Conservation (phyloP, 441 rosid species). For the Aquilaria agallochum region DNA sequence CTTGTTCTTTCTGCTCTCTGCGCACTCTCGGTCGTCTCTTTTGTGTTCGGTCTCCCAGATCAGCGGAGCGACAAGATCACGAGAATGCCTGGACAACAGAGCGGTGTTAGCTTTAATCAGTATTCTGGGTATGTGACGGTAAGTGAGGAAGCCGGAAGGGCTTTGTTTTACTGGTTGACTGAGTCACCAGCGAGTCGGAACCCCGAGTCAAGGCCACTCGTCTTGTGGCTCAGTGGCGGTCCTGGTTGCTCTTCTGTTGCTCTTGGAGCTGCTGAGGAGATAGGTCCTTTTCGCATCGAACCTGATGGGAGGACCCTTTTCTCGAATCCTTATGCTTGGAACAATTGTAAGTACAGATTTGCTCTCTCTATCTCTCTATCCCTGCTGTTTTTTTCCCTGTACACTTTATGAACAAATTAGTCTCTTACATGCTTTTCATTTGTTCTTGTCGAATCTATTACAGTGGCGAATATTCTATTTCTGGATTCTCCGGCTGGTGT, state of each 20-base stretch:
- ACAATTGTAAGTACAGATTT: constrained; percentile 39
- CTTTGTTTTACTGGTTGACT: constrained; percentile 88
- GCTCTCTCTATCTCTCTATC: too few species aligned
- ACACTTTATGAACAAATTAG: constrained; percentile 4
- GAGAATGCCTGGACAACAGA: constrained; percentile 78
- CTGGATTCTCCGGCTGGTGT: constrained; percentile 99
- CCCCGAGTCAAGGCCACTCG: constrained; percentile 75
- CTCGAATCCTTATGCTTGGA: constrained; percentile 86
- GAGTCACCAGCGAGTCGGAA: constrained; percentile 66
- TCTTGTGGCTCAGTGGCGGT: constrained; percentile 94
- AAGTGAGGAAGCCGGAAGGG: constrained; percentile 78
- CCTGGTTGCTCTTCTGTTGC: constrained; percentile 98
- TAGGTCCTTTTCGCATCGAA: constrained; percentile 79
- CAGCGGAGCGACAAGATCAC: constrained; percentile 59
- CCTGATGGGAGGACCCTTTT: constrained; percentile 78
- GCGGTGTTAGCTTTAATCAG: constrained; percentile 60
- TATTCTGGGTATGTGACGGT: constrained; percentile 88
- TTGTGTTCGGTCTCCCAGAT: constrained; percentile 30
- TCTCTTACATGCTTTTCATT: not conserved
- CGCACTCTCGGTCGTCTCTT: constrained; percentile 20
- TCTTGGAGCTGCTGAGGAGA: constrained; percentile 84
- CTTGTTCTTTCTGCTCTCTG: constrained; percentile 22
- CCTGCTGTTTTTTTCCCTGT: not conserved
- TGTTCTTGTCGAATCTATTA: constrained; percentile 9
- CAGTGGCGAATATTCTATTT: constrained; percentile 92